Conservation (phyloP, 371 early-diverging fungal genomes). For the Lichtheimia corymbifera region DNA sequence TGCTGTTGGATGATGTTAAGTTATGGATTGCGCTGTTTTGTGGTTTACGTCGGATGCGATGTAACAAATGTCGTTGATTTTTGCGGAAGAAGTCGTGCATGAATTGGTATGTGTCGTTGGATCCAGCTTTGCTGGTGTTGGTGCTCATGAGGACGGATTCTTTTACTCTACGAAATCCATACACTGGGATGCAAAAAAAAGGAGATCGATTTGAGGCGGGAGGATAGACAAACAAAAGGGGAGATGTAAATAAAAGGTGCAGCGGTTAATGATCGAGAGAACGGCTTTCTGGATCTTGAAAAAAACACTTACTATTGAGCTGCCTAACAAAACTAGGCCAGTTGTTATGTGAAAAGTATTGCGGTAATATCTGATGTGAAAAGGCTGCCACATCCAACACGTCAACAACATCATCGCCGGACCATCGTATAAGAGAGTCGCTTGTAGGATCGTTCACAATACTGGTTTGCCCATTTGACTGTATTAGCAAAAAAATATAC, state of each 20-base stretch:
- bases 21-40: neutral
- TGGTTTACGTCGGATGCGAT: neutral
- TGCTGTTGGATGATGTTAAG: neutral
- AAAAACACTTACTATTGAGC: conserved; percentile 5
- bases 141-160: neutral
- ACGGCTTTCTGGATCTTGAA: neutral
- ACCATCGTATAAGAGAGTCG: too few relatives aligned
- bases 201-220: too few relatives aligned
- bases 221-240: too few relatives aligned
- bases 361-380: conserved; percentile 3
- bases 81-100: conserved; percentile 8
- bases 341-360: conserved; percentile 11
- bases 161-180: conserved; percentile 6
- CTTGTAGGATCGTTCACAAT: too few relatives aligned
- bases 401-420: conserved; percentile 57
- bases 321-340: conserved; percentile 12
- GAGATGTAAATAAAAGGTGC: too few relatives aligned
- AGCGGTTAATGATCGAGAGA: neutral
- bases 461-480: too few relatives aligned
- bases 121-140: neutral
- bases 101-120: conserved; percentile 2
- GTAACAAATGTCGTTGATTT: neutral
- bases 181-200: conserved; percentile 2
- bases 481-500: too few relatives aligned
- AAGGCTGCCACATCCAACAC: conserved; percentile 55